phyloP scores from a whole-genome alignment of 1,284 basidiomycete species.

The Lignosus rhinocerotis region DNA sequence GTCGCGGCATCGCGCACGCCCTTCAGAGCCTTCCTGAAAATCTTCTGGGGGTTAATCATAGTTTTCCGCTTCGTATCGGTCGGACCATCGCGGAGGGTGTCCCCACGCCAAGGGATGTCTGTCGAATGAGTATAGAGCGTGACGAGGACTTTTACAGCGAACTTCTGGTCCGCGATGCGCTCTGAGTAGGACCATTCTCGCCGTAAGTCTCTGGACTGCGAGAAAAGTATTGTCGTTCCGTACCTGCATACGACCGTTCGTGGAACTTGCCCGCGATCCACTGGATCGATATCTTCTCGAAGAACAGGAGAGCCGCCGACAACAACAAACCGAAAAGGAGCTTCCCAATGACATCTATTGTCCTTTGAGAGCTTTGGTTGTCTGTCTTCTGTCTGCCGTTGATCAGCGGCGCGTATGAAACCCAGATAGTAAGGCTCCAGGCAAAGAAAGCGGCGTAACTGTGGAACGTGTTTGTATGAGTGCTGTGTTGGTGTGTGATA shows the following conservation, averaged over 20 bases:
- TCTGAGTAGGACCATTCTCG: slow-evolving; percentile 43
- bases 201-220: not conserved
- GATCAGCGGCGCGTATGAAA: slow-evolving; percentile 72
- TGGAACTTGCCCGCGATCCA: slow-evolving; percentile 87
- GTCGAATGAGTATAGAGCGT: slow-evolving; percentile 79
- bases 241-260: slow-evolving; percentile 82
- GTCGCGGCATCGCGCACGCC: slow-evolving; percentile 74
- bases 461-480: not conserved
- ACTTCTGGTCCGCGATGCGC: slow-evolving; percentile 83
- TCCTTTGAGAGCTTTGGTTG: slow-evolving; percentile 27
- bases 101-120: slow-evolving; percentile 68
- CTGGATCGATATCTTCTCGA: slow-evolving; percentile 88
- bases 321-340: slow-evolving; percentile 78
- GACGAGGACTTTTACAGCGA: slow-evolving; percentile 73
- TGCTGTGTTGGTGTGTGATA: no score
- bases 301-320: slow-evolving; percentile 71
- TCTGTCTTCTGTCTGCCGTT: slow-evolving; percentile 40
- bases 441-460: slow-evolving; percentile 74
- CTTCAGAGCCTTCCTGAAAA: slow-evolving; percentile 74
- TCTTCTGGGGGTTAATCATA: slow-evolving; percentile 53
- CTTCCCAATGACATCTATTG: slow-evolving; percentile 56
- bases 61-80: slow-evolving; percentile 36
- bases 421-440: slow-evolving; percentile 71
- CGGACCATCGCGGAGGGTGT: slow-evolving; percentile 59
- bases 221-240: slow-evolving; percentile 18